A percentile compares a stretch with the other conserved stretches of the same genome.
Conservation (phyloP, 345 rosid genomes). For the Sonneratia alba region DNA sequence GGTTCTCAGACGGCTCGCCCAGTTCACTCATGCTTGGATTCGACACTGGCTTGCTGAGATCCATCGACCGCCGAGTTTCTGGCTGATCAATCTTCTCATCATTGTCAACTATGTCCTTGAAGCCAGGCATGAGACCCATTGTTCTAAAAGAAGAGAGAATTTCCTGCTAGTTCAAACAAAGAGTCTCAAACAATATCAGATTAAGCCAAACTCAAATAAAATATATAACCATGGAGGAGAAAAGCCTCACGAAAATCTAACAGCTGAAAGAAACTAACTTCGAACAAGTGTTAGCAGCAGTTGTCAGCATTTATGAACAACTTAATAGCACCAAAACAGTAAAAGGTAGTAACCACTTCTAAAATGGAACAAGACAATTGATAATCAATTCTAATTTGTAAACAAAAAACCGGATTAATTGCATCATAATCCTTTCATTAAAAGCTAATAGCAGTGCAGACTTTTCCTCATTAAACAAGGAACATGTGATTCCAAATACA, state of each 20-base stretch:
- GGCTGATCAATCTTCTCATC: not conserved
- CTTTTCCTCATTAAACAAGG: not conserved
- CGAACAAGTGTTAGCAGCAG: not conserved
- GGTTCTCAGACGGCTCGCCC: slow-evolving; percentile 5
- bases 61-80: not conserved
- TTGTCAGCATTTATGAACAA: slow-evolving; percentile 1
- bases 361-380: slow-evolving; percentile 2
- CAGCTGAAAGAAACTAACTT: not conserved
- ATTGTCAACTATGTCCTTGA: not conserved
- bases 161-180: not conserved
- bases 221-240: not conserved
- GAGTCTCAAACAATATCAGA: not conserved
- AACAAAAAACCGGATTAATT: not conserved
- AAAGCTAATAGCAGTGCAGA: not conserved
- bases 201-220: not conserved
- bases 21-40: slow-evolving; percentile 1
- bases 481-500: not conserved
- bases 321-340: not conserved
- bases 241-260: not conserved
- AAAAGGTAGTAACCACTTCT: not conserved
- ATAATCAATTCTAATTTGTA: not conserved
- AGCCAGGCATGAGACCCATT: not conserved
- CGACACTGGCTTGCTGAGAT: slow-evolving; percentile 1
- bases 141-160: not conserved
- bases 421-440: not conserved